phyloP scores from a whole-genome alignment of 345 rosid species.

The Combretum micranthum region DNA sequence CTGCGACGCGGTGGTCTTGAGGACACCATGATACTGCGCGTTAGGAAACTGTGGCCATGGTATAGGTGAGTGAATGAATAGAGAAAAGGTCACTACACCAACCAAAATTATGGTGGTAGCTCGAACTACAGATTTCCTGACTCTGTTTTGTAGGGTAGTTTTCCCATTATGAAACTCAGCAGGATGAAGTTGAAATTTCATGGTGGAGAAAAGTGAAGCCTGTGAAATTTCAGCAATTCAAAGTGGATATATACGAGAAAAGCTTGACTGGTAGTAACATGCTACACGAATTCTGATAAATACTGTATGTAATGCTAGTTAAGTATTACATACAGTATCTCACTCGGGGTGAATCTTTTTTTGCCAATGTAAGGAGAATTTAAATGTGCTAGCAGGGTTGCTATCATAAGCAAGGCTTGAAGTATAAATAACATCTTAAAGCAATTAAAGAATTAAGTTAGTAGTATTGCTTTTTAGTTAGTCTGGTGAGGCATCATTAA shows the following conservation, averaged over 20 bases:
- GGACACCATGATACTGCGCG: neutral
- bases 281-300: too few species aligned
- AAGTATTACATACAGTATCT: too few species aligned
- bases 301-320: too few species aligned
- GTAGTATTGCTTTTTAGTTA: too few species aligned
- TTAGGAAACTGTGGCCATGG: neutral
- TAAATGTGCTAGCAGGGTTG: too few species aligned
- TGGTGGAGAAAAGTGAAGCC: conserved; percentile 1
- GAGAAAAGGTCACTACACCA: conserved; percentile 17
- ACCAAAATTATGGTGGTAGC: conserved; percentile 10
- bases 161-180: conserved; percentile 6
- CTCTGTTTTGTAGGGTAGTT: neutral
- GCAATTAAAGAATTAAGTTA: too few species aligned
- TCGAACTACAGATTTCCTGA: conserved; percentile 1
- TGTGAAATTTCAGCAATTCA: neutral
- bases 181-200: conserved; percentile 9
- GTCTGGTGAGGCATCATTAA: too few species aligned
- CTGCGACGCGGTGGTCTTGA: conserved; percentile 1
- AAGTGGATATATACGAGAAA: conserved; percentile 1
- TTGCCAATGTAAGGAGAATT: too few species aligned
- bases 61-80: conserved; percentile 9
- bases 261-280: too few species aligned
- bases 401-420: too few species aligned
- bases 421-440: too few species aligned
- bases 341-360: too few species aligned